Conservation (phyloP, 2,329 filamentous ascomycete species). For the Phyllosticta paracitricarpa region DNA sequence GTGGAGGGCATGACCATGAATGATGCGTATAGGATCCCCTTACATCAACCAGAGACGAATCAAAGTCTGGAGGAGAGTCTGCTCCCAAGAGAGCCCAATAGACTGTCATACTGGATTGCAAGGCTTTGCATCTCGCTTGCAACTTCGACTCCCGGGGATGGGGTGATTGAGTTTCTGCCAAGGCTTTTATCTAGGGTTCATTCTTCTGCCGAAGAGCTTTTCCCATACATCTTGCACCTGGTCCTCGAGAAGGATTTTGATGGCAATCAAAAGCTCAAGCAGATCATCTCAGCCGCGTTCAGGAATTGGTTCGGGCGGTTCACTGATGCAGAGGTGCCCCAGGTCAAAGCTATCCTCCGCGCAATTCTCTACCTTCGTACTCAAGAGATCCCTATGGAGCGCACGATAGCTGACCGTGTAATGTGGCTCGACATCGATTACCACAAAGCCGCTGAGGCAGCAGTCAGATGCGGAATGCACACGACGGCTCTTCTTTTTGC, state of each 20-base stretch:
- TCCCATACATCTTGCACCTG: constrained; percentile 80
- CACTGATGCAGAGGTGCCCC: constrained; percentile 43
- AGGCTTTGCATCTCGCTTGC: constrained; percentile 50
- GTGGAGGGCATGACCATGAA: constrained; percentile 19
- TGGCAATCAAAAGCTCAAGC: constrained; percentile 47
- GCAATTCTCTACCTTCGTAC: constrained; percentile 80
- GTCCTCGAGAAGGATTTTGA: constrained; percentile 61
- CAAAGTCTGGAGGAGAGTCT: constrained; percentile 16
- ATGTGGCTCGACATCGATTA: constrained; percentile 83
- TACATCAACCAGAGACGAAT: background rate
- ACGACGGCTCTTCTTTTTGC: constrained; percentile 77
- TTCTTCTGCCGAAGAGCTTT: constrained; percentile 60
- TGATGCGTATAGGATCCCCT: constrained; percentile 13
- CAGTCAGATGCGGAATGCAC: constrained; percentile 70
- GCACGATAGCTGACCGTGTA: constrained; percentile 66
- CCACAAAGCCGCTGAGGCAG: constrained; percentile 57
- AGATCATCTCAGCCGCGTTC: constrained; percentile 52
- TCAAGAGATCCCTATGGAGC: constrained; percentile 64
- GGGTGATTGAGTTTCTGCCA: constrained; percentile 59
- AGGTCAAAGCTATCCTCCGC: constrained; percentile 64
- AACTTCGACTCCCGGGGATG: constrained; percentile 44
- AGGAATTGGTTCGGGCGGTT: constrained; percentile 51
- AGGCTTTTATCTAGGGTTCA: constrained; percentile 56
- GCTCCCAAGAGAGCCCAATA: constrained; percentile 13
- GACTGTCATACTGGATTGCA: constrained; percentile 46